A percentile compares a stretch with the other conserved stretches of the same genome.
phyloP scores from a whole-genome alignment of 2,329 filamentous ascomycete genomes.

The Trichophyton verrucosum region DNA sequence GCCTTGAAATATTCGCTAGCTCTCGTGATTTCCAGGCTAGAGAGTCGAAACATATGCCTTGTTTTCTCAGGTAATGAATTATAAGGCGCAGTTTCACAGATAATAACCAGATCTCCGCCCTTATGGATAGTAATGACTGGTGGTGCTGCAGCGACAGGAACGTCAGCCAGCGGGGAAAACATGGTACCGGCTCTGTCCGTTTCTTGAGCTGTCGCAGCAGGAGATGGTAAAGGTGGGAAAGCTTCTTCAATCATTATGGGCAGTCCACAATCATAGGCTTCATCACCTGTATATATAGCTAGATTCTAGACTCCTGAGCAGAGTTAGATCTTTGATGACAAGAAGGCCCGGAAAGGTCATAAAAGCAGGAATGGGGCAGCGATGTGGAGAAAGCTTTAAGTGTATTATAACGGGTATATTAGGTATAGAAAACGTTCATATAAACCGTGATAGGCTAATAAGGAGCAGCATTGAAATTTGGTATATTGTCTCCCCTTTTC shows the following conservation, averaged over 20 bases:
- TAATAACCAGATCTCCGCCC: constrained; percentile 27
- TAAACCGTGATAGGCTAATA: no score
- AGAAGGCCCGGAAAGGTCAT: not conserved
- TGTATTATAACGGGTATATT: no score
- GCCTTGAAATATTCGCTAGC: constrained; percentile 31
- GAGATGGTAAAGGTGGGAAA: not conserved
- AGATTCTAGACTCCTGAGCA: not conserved
- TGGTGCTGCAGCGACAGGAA: not conserved
- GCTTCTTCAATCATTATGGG: not conserved
- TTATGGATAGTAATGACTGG: constrained; percentile 13
- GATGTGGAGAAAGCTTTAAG: no score
- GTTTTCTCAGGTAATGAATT: not conserved
- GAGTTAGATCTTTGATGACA: not conserved
- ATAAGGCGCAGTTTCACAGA: constrained; percentile 18
- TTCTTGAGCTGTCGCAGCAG: not conserved
- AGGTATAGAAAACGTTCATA: no score
- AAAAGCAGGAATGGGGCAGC: not conserved
- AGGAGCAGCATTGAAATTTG: no score
- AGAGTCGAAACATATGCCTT: constrained; percentile 24
- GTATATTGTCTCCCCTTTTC: no score
- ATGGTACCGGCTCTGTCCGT: not conserved
- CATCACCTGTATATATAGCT: not conserved
- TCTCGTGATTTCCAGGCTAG: constrained; percentile 20
- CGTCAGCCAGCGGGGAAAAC: no score
- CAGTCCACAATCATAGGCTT: not conserved